Conservation (phyloP, 1,284 basidiomycete species). For the Vanrija sp. region DNA sequence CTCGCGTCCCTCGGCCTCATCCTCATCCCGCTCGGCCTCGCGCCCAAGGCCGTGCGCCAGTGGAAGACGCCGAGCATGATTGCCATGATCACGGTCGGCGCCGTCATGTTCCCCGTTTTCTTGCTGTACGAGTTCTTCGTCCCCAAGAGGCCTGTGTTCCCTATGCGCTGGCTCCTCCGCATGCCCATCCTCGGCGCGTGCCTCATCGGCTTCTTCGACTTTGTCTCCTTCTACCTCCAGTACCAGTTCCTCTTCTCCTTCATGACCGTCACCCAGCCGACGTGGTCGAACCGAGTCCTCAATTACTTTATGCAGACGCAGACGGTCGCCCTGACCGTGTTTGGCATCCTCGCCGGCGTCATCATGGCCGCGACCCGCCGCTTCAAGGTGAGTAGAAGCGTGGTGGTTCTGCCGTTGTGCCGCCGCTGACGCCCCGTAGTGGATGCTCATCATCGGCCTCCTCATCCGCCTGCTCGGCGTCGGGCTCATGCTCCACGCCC, state of each 20-base stretch:
- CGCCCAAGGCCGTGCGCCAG: slow-evolving; percentile 28
- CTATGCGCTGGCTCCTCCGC: slow-evolving; percentile 58
- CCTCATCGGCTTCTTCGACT: slow-evolving; percentile 67
- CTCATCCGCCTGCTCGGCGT: slow-evolving; percentile 65
- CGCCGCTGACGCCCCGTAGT: slow-evolving; percentile 42
- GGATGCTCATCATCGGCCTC: slow-evolving; percentile 63
- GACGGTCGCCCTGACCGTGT: slow-evolving; percentile 48
- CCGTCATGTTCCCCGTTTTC: slow-evolving; percentile 47
- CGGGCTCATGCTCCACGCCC: slow-evolving; percentile 67
- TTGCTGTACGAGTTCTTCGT: slow-evolving; percentile 50
- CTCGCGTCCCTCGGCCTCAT: slow-evolving; percentile 61
- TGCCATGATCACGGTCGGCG: slow-evolving; percentile 49
- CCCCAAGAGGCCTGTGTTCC: slow-evolving; percentile 51
- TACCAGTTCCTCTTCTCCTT: slow-evolving; percentile 44
- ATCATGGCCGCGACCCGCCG: slow-evolving; percentile 49
- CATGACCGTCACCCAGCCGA: slow-evolving; percentile 37
- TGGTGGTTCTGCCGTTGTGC: no score
- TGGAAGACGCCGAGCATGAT: slow-evolving; percentile 13
- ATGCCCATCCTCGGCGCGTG: slow-evolving; percentile 59
- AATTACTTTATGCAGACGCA: slow-evolving; percentile 46
- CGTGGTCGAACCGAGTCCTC: slow-evolving; percentile 35
- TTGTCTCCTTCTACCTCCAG: slow-evolving; percentile 56
- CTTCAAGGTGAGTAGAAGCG: slow-evolving; percentile 46
- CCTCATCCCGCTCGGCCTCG: slow-evolving; percentile 64
- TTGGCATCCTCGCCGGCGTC: slow-evolving; percentile 49